Percentiles rank a stretch among this genome's conserved stretches.
phyloP scores from a whole-genome alignment of 2,329 filamentous ascomycete genomes.

The Xylariomycetidae sp. region DNA sequence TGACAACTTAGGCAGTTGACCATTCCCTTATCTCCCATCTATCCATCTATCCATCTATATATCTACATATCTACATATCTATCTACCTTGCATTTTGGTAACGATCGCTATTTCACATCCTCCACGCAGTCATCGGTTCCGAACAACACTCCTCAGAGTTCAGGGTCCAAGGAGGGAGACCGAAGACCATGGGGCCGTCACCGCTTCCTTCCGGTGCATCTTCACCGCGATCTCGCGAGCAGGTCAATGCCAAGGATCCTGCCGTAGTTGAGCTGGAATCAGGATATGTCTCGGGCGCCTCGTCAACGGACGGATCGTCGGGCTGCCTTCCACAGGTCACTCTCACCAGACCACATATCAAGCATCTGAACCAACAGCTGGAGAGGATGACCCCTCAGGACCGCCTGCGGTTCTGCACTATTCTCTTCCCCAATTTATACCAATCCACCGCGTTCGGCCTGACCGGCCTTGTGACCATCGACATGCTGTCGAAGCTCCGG shows the following conservation, averaged over 20 bases:
- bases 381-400: conserved; percentile 86
- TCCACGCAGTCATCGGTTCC: too few species aligned
- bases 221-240: conserved; percentile 30
- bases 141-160: too few species aligned
- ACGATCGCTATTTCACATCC: too few species aligned
- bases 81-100: too few species aligned
- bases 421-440: conserved; percentile 83
- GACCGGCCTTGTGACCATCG: conserved; percentile 75
- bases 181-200: too few species aligned
- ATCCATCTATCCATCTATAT: too few species aligned
- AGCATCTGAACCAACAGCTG: conserved; percentile 85
- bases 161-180: too few species aligned
- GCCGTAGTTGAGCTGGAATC: conserved; percentile 59
- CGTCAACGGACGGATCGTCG: conserved; percentile 57
- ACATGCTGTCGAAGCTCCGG: conserved; percentile 77
- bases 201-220: conserved; percentile 36
- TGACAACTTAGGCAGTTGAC: too few species aligned
- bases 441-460: conserved; percentile 82
- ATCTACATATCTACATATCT: too few species aligned
- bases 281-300: conserved; percentile 69
- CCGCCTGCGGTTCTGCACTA: conserved; percentile 86
- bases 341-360: conserved; percentile 83
- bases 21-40: too few species aligned
- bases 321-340: conserved; percentile 68
- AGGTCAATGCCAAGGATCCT: conserved; percentile 36